phyloP scores from a whole-genome alignment of 1,139 yeast genomes.

The Diutina scorzettiae region DNA sequence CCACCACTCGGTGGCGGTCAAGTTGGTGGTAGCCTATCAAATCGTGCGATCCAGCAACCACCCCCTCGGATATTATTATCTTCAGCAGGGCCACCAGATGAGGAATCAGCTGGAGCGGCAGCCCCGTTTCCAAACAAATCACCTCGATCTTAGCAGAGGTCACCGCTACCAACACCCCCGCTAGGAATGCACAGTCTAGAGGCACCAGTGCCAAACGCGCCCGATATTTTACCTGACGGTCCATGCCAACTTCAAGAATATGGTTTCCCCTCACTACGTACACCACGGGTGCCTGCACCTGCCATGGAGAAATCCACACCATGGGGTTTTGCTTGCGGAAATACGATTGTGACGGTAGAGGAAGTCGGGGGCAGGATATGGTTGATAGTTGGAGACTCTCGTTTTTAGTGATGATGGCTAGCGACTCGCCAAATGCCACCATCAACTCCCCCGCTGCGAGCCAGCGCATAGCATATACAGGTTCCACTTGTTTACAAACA shows the following conservation, averaged over 20 bases:
- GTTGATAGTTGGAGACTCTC: neutral
- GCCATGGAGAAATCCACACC: conserved; percentile 4
- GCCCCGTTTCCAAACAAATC: neutral
- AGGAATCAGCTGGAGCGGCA: neutral
- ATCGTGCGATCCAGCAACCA: neutral
- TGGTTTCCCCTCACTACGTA: neutral
- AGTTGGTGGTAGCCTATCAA: neutral
- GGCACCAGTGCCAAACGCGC: neutral
- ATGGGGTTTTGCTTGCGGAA: neutral
- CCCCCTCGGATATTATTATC: neutral
- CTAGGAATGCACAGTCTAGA: neutral
- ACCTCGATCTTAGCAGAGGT: neutral
- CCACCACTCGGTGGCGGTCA: neutral
- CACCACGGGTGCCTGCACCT: neutral
- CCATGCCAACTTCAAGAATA: neutral
- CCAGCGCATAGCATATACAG: neutral
- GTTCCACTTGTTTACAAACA: neutral
- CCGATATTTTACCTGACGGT: neutral
- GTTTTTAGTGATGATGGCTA: neutral
- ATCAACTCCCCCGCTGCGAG: neutral
- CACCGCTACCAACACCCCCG: neutral
- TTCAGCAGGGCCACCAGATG: neutral
- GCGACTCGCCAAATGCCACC: conserved; percentile 1
- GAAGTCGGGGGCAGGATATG: neutral
- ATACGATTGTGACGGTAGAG: neutral